Evolutionary conservation across 371 early-diverging fungal genomes (phyloP), one percentile per base, ranked within the genome.

Genomic region (Mortierella sp.): DNA sequence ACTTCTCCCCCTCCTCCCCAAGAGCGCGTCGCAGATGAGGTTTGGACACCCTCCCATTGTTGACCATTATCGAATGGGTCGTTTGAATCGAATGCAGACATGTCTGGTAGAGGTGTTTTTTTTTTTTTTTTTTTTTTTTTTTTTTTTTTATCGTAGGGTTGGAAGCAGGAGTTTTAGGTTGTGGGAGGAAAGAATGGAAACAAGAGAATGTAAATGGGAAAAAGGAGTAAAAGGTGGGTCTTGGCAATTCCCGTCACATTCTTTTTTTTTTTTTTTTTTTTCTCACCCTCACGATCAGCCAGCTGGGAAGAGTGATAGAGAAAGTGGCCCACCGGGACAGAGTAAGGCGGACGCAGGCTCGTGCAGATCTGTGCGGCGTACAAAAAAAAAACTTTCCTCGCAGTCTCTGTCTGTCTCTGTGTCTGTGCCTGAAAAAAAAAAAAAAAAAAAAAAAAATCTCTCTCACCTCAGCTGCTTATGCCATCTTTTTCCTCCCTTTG

Each of bases 21-120:
- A 29, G 45, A 21, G 30, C 12, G 37, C 53, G 23, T 21, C 16
- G 59, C 64, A 51, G 37, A 59, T 59, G 0, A 67, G 64, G 59
- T 63, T 67, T 1, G 77, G n/a, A 76, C 58, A 28, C 52, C 46
- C 11, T 60, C 61, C 77, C 77, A 76, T 4, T 25, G 72, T 45
- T 76, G 68, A 48, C 68, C 62, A 45, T 65, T 50, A 53, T 76
- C 77, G 30, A 65, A 76, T 7, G 72, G 77, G 51, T 76, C 72
- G 16, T 19, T 15, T 16, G 75, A 46, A 43, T 66, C 60, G 48
- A 62, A 56, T 48, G 43, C 44, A 2, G 66, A 69, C 70, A 66
- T 68, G 55, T 0, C 15, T n/a, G n/a, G n/a, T n/a, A n/a, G n/a
- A n/a, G n/a, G n/a, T n/a, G n/a, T n/a, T n/a, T n/a, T n/a, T n/a